A percentile compares a stretch with the other conserved stretches of the same genome.
Conservation (phyloP, 2,329 filamentous ascomycete species). For the Pseudonectria buxi region DNA sequence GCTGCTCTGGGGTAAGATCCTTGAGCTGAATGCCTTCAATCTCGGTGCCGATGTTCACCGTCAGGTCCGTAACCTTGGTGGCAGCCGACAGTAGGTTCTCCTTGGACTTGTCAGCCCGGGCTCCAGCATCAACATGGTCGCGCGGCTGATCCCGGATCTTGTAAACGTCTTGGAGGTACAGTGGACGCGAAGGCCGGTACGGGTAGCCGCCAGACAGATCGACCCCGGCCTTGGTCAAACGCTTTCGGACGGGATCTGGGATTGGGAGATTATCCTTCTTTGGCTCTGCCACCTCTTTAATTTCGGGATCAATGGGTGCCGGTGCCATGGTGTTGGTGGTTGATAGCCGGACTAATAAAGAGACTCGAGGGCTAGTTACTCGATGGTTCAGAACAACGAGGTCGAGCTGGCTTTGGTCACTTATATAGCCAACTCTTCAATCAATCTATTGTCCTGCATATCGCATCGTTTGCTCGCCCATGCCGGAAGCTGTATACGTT, state of each 20-base stretch:
- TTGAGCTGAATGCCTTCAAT: slow-evolving; percentile 58
- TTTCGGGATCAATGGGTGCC: slow-evolving; percentile 53
- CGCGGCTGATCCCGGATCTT: slow-evolving; percentile 50
- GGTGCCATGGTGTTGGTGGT: slow-evolving; percentile 43
- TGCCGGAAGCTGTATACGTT: too few relatives aligned
- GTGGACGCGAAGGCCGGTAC: slow-evolving; percentile 58
- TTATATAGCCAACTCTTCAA: too few relatives aligned
- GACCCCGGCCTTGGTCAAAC: slow-evolving; percentile 61
- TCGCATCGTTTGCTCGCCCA: too few relatives aligned
- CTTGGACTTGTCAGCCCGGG: slow-evolving; percentile 59
- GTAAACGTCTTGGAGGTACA: slow-evolving; percentile 64
- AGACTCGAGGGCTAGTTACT: too few relatives aligned
- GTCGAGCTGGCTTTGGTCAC: too few relatives aligned
- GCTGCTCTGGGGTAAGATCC: slow-evolving; percentile 51
- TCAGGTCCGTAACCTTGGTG: slow-evolving; percentile 56
- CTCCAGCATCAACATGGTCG: slow-evolving; percentile 55
- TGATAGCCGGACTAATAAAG: too few relatives aligned
- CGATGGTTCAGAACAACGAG: too few relatives aligned
- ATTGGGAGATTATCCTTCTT: slow-evolving; percentile 58
- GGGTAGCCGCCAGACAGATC: slow-evolving; percentile 66
- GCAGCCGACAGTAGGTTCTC: slow-evolving; percentile 53
- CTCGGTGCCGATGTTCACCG: slow-evolving; percentile 56
- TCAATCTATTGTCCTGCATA: too few relatives aligned
- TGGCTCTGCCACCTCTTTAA: slow-evolving; percentile 56
- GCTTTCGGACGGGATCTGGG: slow-evolving; percentile 47